A percentile compares a stretch with the other conserved stretches of the same genome.
Evolutionary conservation across 2,329 filamentous ascomycete species (phyloP).

Genomic region (Neofusicoccum kwambonambiense): DNA sequence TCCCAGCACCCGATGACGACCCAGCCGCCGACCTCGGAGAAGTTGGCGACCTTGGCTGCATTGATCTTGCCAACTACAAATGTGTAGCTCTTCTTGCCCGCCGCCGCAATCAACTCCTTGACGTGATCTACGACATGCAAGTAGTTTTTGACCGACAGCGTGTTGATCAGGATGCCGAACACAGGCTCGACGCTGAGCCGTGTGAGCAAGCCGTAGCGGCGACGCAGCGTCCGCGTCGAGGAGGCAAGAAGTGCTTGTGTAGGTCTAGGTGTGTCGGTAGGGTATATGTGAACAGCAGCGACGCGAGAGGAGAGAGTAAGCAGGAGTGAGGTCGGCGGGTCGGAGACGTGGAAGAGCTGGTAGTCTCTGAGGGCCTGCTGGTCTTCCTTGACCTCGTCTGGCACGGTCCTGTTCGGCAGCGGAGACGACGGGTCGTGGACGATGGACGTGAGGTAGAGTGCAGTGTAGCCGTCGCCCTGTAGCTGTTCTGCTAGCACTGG

Average conservation of each 20-base stretch:
- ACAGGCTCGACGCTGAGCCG: conserved; percentile 76
- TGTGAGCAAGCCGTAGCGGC: conserved; percentile 84
- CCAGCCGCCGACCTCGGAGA: conserved; percentile 93
- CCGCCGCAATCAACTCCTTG: conserved; percentile 67
- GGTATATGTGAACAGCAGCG: conserved; percentile 73
- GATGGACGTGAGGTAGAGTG: conserved; percentile 68
- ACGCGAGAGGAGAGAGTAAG: conserved; percentile 85
- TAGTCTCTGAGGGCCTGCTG: conserved; percentile 60
- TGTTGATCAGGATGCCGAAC: conserved; percentile 94
- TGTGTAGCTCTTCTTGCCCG: conserved; percentile 93
- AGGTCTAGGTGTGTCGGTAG: conserved; percentile 43
- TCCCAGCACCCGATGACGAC: conserved; percentile 98
- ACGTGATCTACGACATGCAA: conserved; percentile 75
- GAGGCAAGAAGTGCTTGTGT: conserved; percentile 46
- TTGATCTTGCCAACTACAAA: conserved; percentile 97
- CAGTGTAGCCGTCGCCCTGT: conserved; percentile 62
- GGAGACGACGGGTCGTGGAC: conserved; percentile 74
- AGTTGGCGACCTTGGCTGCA: conserved; percentile 93
- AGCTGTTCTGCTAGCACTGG: conserved; percentile 57
- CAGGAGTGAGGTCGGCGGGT: conserved; percentile 77
- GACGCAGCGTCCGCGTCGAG: conserved; percentile 64
- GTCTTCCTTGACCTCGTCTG: conserved; percentile 47
- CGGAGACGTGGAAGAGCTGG: conserved; percentile 80
- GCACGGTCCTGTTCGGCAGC: conserved; percentile 80
- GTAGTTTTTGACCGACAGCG: conserved; percentile 88